phyloP scores from a whole-genome alignment of 2,329 filamentous ascomycete species.

The Pyrenophora teres region DNA sequence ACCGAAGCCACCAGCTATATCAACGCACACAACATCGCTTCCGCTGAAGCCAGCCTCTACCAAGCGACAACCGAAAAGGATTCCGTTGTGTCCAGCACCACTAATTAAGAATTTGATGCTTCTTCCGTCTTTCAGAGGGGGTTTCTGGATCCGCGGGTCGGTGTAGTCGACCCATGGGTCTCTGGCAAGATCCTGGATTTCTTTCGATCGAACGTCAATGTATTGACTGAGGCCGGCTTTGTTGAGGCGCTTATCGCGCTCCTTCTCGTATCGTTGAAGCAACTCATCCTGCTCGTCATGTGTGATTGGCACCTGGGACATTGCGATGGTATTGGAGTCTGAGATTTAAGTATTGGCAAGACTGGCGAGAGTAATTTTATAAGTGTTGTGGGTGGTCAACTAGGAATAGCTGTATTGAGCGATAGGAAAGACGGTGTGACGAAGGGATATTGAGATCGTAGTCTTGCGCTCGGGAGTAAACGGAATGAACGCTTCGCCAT shows the following conservation, averaged over 20 bases:
- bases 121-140: neutral
- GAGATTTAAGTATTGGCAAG: no score
- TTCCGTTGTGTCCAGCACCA: slow-evolving; percentile 49
- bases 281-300: neutral
- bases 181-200: neutral
- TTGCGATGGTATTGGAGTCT: neutral
- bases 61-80: slow-evolving; percentile 45
- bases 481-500: no score
- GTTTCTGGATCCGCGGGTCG: neutral
- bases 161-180: slow-evolving; percentile 8
- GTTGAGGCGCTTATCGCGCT: slow-evolving; percentile 3
- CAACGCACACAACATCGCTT: slow-evolving; percentile 48
- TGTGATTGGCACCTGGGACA: no score
- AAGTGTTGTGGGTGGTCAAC: no score
- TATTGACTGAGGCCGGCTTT: neutral
- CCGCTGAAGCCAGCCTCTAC: slow-evolving; percentile 41
- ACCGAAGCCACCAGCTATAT: slow-evolving; percentile 53
- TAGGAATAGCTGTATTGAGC: no score
- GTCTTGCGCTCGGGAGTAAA: no score
- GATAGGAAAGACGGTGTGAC: no score
- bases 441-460: no score
- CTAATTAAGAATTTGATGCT: slow-evolving; percentile 41
- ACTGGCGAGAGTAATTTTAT: no score
- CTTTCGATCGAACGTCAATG: neutral
- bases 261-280: slow-evolving; percentile 1